Conservation (phyloP, 2,329 filamentous ascomycete species). For the Mycosphaerella sp. region DNA sequence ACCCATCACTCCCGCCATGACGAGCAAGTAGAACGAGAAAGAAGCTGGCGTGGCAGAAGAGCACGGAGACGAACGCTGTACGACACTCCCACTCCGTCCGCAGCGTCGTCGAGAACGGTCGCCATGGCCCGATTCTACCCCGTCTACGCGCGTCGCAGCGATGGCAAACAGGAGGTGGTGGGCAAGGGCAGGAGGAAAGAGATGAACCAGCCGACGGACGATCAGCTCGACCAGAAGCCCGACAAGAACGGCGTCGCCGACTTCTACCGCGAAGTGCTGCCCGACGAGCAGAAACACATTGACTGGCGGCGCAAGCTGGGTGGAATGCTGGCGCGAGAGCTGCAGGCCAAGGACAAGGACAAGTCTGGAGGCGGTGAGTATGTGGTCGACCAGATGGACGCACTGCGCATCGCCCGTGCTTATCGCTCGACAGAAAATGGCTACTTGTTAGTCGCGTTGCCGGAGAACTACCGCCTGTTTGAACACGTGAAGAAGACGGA, state of each 20-base stretch:
- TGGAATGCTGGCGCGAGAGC: slow-evolving; percentile 51
- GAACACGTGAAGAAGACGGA: slow-evolving; percentile 51
- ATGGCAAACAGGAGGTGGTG: slow-evolving; percentile 46
- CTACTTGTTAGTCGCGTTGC: slow-evolving; percentile 50
- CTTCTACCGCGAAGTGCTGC: slow-evolving; percentile 48
- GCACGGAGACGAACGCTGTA: neutral
- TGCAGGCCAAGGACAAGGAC: slow-evolving; percentile 32
- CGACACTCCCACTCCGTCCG: neutral
- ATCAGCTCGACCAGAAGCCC: slow-evolving; percentile 48
- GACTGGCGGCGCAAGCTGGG: slow-evolving; percentile 56
- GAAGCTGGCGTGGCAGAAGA: neutral
- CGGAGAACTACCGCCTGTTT: slow-evolving; percentile 53
- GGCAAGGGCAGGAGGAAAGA: slow-evolving; percentile 48
- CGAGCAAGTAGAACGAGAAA: too few species aligned
- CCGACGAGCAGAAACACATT: slow-evolving; percentile 48
- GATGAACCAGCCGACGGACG: slow-evolving; percentile 46
- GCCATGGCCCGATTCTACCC: slow-evolving; percentile 44
- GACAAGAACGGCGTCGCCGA: slow-evolving; percentile 50
- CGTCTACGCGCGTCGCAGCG: slow-evolving; percentile 44
- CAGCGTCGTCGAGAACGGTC: neutral
- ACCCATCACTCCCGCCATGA: too few species aligned
- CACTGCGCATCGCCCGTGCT: slow-evolving; percentile 2
- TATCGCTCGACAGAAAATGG: slow-evolving; percentile 32
- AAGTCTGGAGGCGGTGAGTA: slow-evolving; percentile 19
- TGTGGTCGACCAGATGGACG: slow-evolving; percentile 1